Evolutionary conservation across 345 rosid genomes (phyloP), one percentile per base, ranked within the genome.

Genomic region (Eucalyptus albens): DNA sequence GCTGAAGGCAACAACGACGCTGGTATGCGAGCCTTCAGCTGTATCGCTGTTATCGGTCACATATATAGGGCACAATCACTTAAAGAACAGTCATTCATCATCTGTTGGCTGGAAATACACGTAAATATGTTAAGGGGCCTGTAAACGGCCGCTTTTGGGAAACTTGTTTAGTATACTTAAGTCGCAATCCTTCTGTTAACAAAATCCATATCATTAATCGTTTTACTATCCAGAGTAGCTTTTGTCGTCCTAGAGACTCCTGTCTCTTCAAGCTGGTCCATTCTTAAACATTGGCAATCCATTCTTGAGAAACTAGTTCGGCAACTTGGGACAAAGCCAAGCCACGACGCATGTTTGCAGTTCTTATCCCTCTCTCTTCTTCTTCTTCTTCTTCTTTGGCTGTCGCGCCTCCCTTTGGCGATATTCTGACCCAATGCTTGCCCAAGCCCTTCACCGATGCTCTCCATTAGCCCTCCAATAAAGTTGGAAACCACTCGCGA

Each of bases 391-490:
- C 90, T 87, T 60, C 90, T 87, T 50, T 67, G 37, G 80, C 53
- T 40, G 40, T 42, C 33, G 83, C 88, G 42, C 88, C 93, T 95
- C 91, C 95, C 95, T 93, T 94, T 94, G 15, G 92, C 27, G 5
- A 94, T 44, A 82, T 92, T 91, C 85, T 94, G 95, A 65, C 92
- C 42, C 44, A 97, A 59, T 50, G 87, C 96, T 88, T 97, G 94
- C 21, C 99, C 99, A 45, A 95, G 93, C 42, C 97, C 95, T 95
- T 97, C 96, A 9, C 99, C 99, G 11, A 97, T 51, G 45, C 97
- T 98, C 88, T 97, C 98, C 22, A 96, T 89, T 53, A 97, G 91
- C 10, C 95, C 97, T 47, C 98, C 98, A 16, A 96, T 86, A 89
- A 97, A 95, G 45, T 92, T 93, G 14, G 90, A 86, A 72, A 96